Percentiles rank a stretch among this genome's conserved stretches.
phyloP scores from a whole-genome alignment of 352 stramenopile species.

The Globisporangium camurandrum region DNA sequence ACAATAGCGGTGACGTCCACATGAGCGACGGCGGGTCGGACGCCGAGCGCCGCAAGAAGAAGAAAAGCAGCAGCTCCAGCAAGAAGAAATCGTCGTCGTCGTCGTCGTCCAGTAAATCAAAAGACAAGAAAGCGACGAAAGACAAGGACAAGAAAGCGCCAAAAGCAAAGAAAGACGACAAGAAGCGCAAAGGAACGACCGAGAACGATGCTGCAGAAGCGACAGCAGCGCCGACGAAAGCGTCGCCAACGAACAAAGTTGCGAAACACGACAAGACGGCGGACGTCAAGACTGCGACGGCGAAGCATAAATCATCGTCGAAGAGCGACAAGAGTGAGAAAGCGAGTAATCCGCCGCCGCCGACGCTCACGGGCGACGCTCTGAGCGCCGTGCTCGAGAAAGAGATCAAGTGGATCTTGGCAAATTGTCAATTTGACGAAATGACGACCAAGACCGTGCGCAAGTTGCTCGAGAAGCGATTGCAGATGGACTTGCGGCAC shows the following conservation, averaged over 20 bases:
- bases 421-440: conserved; percentile 72
- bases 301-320: too few relatives aligned
- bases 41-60: conserved; percentile 15
- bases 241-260: conserved; percentile 30
- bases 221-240: not conserved
- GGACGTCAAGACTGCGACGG: conserved; percentile 30
- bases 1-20: conserved; percentile 7
- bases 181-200: conserved; percentile 14
- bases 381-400: conserved; percentile 57
- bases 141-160: conserved; percentile 11
- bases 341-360: not conserved
- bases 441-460: conserved; percentile 81
- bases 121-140: conserved; percentile 10
- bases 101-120: conserved; percentile 14
- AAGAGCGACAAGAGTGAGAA: conserved; percentile 1
- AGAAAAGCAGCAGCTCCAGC: conserved; percentile 23
- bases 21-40: conserved; percentile 7
- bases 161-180: conserved; percentile 16
- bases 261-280: conserved; percentile 25
- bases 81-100: conserved; percentile 26
- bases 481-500: conserved; percentile 63
- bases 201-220: not conserved
- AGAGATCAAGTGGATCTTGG: conserved; percentile 75
- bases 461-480: conserved; percentile 60
- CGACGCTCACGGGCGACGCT: conserved; percentile 25